These are phyloP conservation scores for Davidsoniella eucalypti DNA, from an alignment of 2,329 filamentous ascomycete species.

Conservation along the genomic window DNA sequence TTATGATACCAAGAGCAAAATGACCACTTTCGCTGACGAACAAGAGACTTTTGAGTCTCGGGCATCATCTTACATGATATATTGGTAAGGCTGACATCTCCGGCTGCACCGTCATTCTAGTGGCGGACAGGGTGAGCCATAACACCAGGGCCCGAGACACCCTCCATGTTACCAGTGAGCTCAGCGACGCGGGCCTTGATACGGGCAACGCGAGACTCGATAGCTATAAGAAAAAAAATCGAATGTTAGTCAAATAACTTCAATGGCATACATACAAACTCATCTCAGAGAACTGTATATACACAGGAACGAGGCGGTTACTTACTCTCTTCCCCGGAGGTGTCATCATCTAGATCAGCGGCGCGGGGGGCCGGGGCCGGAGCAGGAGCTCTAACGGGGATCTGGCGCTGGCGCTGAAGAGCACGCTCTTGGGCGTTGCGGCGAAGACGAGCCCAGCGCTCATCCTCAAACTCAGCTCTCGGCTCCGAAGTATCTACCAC, in stretches of 20 bases:
- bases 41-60: not conserved
- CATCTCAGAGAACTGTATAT: not conserved
- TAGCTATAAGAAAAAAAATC: conserved; percentile 40
- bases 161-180: conserved; percentile 72
- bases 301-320: conserved; percentile 17
- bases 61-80: too few species aligned
- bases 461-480: conserved; percentile 31
- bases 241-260: conserved; percentile 15
- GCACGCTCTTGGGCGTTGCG: conserved; percentile 83
- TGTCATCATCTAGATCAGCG: conserved; percentile 58
- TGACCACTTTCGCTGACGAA: too few species aligned
- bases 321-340: conserved; percentile 90
- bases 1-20: not conserved
- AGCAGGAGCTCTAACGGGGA: conserved; percentile 34
- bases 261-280: not conserved
- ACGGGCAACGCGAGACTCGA: conserved; percentile 87
- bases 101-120: conserved; percentile 5
- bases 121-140: conserved; percentile 18
- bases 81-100: not conserved
- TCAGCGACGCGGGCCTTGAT: conserved; percentile 97
- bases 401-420: conserved; percentile 46
- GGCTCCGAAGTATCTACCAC: conserved; percentile 17
- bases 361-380: conserved; percentile 1
- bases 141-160: conserved; percentile 23
- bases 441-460: conserved; percentile 90